Evolutionary conservation across 2,329 filamentous ascomycete genomes (phyloP), one percentile per base, ranked within the genome.

Genomic region (Beauveria sp.): DNA sequence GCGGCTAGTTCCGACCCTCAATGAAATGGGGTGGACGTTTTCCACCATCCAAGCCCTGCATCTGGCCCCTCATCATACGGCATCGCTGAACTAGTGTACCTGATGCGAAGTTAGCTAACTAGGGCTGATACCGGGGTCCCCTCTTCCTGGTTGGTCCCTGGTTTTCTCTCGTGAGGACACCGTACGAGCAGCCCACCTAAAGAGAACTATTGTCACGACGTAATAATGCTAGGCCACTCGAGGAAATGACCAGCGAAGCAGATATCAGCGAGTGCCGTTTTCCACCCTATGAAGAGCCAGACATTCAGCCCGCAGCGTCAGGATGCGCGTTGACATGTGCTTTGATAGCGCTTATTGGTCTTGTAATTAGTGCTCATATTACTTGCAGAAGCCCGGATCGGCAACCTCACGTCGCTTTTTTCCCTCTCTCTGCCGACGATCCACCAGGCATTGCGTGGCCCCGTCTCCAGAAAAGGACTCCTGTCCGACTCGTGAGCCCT

Each of bases 401-500:
- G n/a, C 12, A 40, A 31, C 22, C 50, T 45, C 53, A 31, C 34
- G 9, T 56, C 40, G 40, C 42, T 56, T 42, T 43, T 20, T 16
- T 28, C 14, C 20, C 45, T 24, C 16, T 38, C 10, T 45, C 24
- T 31, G 38, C 31, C 16, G 26, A 46, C 53, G 53, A 56, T 56
- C 53, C 53, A 56, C 54, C n/a, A 46, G n/a, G 20, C 14, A 57
- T 34, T 58, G 55, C 55, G 45, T 58, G 55, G 55, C 55, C 46
- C 10, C 12, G 14, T 34, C 55, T 31, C 43, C 55, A 5, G 14
- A 24, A 7, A 24, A 14, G 9, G 14, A 2, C 18, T 18, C 18
- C 43, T 20, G 20, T 22, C 45, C 55, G 22, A 58, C 46, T 50
- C 45, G 14, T 49, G 10, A 31, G 31, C 22, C 53, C 40, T 55